phyloP scores from a whole-genome alignment of 1,284 basidiomycete species.

The Malassezia pachydermatis region DNA sequence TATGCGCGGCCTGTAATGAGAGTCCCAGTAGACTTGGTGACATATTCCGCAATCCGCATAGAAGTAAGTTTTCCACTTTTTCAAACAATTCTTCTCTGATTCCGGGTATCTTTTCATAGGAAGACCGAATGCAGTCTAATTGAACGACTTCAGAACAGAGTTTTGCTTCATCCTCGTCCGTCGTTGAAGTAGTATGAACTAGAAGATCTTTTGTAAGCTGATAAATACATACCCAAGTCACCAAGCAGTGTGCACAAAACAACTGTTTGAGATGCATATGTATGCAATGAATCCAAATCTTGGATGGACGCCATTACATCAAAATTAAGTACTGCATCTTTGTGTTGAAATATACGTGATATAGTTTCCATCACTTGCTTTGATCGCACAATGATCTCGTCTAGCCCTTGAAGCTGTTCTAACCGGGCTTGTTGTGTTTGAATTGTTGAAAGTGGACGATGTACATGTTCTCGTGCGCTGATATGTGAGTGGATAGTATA shows the following conservation, averaged over 20 bases:
- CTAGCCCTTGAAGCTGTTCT: neutral
- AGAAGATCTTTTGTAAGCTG: conserved; percentile 3
- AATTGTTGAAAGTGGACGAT: neutral
- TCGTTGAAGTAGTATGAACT: too few species aligned
- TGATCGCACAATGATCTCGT: neutral
- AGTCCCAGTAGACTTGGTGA: conserved; percentile 7
- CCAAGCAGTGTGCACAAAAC: neutral
- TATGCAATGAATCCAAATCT: conserved; percentile 1
- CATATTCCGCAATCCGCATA: conserved; percentile 9
- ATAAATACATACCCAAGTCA: neutral
- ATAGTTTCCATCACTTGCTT: neutral
- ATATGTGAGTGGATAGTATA: neutral
- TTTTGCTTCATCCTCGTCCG: too few species aligned
- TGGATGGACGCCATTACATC: neutral
- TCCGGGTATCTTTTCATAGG: neutral
- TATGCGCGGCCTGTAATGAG: conserved; percentile 7
- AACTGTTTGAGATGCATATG: conserved; percentile 4
- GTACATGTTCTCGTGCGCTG: conserved; percentile 7
- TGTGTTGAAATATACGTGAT: neutral
- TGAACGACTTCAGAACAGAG: too few species aligned
- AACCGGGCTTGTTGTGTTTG: neutral
- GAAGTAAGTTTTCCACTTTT: conserved; percentile 6
- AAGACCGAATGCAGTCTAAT: too few species aligned
- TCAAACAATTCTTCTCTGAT: conserved; percentile 3
- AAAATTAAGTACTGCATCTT: conserved; percentile 2